These are phyloP conservation scores for Somion occarium DNA, from an alignment of 1,284 basidiomycete species.

Conservation along the genomic window DNA sequence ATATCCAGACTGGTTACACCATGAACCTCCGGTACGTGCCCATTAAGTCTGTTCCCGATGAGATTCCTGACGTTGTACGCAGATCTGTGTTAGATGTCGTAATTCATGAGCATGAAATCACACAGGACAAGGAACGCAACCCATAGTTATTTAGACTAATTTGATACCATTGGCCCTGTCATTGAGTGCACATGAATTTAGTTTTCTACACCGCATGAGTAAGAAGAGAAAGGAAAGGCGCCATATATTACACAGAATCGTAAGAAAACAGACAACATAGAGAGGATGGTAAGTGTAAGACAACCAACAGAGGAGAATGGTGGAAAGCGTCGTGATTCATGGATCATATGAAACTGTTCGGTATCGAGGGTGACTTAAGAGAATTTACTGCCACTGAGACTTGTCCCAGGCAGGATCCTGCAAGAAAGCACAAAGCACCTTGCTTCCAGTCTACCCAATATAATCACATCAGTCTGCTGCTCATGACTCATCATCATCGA, in stretches of 20 bases:
- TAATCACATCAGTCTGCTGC: background rate
- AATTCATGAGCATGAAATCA: conserved; percentile 14
- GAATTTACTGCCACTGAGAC: conserved; percentile 62
- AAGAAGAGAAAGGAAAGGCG: too few relatives aligned
- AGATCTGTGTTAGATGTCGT: conserved; percentile 68
- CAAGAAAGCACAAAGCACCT: conserved; percentile 94
- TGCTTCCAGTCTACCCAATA: conserved; percentile 80
- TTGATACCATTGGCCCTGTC: too few relatives aligned
- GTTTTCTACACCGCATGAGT: too few relatives aligned
- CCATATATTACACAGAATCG: too few relatives aligned
- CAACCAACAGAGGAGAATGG: too few relatives aligned
- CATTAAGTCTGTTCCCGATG: background rate
- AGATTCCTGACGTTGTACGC: background rate
- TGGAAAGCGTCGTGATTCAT: too few relatives aligned
- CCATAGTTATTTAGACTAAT: too few relatives aligned
- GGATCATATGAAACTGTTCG: too few relatives aligned
- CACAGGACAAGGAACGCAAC: background rate
- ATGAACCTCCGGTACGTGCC: conserved; percentile 64
- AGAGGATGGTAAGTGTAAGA: too few relatives aligned
- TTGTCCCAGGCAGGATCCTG: conserved; percentile 89
- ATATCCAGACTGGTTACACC: conserved; percentile 66
- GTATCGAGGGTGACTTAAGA: too few relatives aligned
- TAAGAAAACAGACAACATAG: too few relatives aligned
- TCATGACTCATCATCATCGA: background rate
- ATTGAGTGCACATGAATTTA: too few relatives aligned